phyloP scores from a whole-genome alignment of 129 eudicot species.

The Centella asiatica region DNA sequence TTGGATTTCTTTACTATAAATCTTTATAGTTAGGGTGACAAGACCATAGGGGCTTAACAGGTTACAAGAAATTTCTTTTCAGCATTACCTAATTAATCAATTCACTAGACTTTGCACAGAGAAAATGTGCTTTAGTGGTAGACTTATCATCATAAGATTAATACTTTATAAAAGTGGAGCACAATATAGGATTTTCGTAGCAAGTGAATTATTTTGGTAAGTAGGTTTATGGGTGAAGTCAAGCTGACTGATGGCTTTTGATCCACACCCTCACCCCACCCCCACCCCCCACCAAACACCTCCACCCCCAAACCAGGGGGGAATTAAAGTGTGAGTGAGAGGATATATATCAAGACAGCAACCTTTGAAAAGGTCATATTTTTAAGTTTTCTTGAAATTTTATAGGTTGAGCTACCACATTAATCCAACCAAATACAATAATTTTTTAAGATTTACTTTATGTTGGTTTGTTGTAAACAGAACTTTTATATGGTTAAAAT shows the following conservation, averaged over 20 bases:
- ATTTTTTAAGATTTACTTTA: conserved; percentile 1
- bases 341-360: too few relatives aligned
- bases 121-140: background rate
- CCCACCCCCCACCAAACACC: too few relatives aligned
- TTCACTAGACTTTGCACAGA: background rate
- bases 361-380: conserved; percentile 1
- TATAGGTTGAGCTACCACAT: background rate
- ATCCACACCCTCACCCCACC: too few relatives aligned
- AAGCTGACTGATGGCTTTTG: too few relatives aligned
- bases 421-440: background rate
- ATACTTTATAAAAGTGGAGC: background rate
- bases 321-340: too few relatives aligned
- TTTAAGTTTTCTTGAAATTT: background rate
- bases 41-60: background rate
- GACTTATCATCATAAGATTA: background rate
- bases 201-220: too few relatives aligned
- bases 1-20: background rate
- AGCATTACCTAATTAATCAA: background rate
- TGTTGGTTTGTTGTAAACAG: background rate
- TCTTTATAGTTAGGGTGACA: background rate
- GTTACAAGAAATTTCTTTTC: background rate
- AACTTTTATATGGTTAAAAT: background rate
- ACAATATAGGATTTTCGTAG: too few relatives aligned
- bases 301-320: too few relatives aligned
- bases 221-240: too few relatives aligned